These are phyloP conservation scores for Colletotrichum neosansevieriae DNA, from an alignment of 2,329 filamentous ascomycete genomes.

Conservation along the genomic window DNA sequence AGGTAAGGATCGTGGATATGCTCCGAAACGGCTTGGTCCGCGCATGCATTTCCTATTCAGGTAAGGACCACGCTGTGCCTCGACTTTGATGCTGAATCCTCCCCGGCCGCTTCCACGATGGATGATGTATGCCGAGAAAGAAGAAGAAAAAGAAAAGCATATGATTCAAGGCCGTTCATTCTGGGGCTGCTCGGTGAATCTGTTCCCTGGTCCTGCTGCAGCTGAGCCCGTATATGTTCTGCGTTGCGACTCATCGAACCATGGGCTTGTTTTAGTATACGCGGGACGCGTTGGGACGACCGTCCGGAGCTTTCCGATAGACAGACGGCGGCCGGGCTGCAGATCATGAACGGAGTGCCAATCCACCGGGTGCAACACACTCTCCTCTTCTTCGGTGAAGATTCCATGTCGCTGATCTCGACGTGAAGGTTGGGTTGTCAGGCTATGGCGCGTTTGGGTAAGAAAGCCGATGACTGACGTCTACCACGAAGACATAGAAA, in stretches of 20 bases:
- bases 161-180: not conserved
- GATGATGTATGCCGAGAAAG: not conserved
- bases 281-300: no score
- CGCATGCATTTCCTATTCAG: conserved; percentile 36
- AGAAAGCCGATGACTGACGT: conserved; percentile 4
- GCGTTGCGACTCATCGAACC: no score
- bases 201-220: not conserved
- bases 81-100: not conserved
- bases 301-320: no score
- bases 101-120: not conserved
- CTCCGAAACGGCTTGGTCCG: conserved; percentile 33
- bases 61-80: conserved; percentile 21
- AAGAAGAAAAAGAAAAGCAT: conserved; percentile 5
- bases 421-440: not conserved
- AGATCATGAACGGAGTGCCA: no score
- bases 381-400: no score
- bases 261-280: no score
- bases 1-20: conserved; percentile 16
- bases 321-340: no score
- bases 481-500: no score
- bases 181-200: not conserved
- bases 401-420: not conserved
- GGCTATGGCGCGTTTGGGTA: conserved; percentile 7
- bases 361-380: no score
- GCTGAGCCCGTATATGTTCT: no score